Evolutionary conservation across 306 rosid genomes (phyloP).

Genomic region (Dryas alaskensis): DNA sequence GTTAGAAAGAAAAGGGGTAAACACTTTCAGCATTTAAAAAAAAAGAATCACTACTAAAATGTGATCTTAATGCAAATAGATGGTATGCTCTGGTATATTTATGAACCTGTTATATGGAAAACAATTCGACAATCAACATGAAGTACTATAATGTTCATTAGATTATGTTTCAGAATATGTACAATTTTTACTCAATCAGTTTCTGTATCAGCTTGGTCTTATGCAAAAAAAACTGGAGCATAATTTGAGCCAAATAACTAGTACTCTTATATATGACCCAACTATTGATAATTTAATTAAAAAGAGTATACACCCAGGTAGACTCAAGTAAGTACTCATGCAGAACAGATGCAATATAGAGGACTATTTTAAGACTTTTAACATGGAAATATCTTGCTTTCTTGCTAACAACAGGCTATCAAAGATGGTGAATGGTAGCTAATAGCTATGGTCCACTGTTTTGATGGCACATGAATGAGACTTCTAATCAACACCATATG

Average conservation of each 20-base stretch:
- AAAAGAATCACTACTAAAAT: not conserved
- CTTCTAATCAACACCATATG: not conserved
- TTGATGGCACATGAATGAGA: not conserved
- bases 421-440: not conserved
- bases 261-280: not conserved
- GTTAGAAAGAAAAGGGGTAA: conserved; percentile 4
- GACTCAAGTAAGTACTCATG: not conserved
- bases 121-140: not conserved
- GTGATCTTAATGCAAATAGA: not conserved
- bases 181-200: not conserved
- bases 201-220: not conserved
- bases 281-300: no score
- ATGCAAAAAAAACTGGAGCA: not conserved
- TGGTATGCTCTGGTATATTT: not conserved
- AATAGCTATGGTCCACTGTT: not conserved
- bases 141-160: not conserved
- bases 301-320: not conserved
- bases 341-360: not conserved
- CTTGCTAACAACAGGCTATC: not conserved
- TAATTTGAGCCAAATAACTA: not conserved
- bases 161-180: not conserved
- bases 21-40: not conserved
- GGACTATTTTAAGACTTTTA: not conserved
- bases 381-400: not conserved
- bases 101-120: no score